Evolutionary conservation across 495 filamentous ascomycete genomes (phyloP).

Genomic region (Aspergillus haitiensis): DNA sequence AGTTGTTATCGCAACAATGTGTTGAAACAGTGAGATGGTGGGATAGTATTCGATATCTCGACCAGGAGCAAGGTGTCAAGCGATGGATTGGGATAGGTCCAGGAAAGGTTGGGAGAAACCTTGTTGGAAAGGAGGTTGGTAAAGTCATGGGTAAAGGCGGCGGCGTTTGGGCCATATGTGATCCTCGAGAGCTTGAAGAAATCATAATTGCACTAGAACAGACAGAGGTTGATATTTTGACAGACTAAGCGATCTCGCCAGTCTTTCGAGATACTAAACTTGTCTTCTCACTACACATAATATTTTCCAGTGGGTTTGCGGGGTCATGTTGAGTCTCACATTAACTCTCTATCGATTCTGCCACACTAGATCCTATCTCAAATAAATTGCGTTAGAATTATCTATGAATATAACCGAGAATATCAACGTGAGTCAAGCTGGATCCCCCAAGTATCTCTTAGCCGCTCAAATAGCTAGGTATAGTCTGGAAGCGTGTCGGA

Average conservation of each 20-base stretch:
- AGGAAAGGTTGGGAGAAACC: conserved; percentile 88
- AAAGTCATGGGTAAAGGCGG: conserved; percentile 80
- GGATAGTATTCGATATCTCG: conserved; percentile 85
- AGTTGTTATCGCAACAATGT: conserved; percentile 72
- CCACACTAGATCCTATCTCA: too few species aligned
- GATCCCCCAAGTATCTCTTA: too few species aligned
- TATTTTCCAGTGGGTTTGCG: neutral
- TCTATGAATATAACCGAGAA: too few species aligned
- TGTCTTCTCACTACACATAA: neutral
- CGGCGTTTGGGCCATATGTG: conserved; percentile 89
- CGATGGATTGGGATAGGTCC: conserved; percentile 94
- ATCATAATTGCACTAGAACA: conserved; percentile 70
- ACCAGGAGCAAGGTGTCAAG: conserved; percentile 78
- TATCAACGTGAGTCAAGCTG: too few species aligned
- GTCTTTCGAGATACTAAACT: conserved; percentile 13
- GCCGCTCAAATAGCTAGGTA: too few species aligned
- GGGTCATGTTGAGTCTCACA: too few species aligned
- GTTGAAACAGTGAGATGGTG: conserved; percentile 93
- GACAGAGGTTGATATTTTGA: conserved; percentile 56
- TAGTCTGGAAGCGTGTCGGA: too few species aligned
- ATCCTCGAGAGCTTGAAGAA: conserved; percentile 78
- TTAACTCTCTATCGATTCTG: too few species aligned
- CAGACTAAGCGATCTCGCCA: conserved; percentile 4
- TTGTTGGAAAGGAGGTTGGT: conserved; percentile 94
- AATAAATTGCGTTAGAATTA: too few species aligned